Base-by-base conservation (phyloP, 805 yeast genomes). In the Cephaloascus fragrans region DNA sequence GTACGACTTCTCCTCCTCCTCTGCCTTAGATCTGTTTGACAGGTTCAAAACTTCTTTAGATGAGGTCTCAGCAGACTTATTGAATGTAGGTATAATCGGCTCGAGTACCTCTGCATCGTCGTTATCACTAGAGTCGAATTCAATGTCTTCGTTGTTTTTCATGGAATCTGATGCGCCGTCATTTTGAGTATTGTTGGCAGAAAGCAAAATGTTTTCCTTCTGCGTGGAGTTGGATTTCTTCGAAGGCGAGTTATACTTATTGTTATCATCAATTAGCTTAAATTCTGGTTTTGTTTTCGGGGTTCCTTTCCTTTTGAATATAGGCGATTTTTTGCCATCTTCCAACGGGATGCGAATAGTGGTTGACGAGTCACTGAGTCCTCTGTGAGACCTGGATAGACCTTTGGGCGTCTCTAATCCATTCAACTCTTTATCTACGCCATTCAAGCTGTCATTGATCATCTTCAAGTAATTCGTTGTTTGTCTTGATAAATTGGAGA, bases 401-500 rank as follows among this genome's bases (percentile, higher is more conserved):
- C n/a, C 8, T 6, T 6, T 31, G 17, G 33, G 33, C 8, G 33
- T 31, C 33, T 31, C n/a, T 16, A 31, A 31, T 16, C 15, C 33
- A 16, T 31, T 31, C 15, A 31, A 14, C n/a, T 31, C 33, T 16
- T 31, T 31, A 16, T 31, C 33, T 16, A n/a, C 8, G 8, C 18
- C 18, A 14, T 14, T n/a, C 15, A 31, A 16, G n/a, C 18, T n/a
- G 18, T 14, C 15, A 14, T 31, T 31, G 8, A 31, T 31, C 15
- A 8, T 14, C 15, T 31, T 16, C 8, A 31, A 16, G n/a, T 31
- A 31, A n/a, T 31, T 14, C 15, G n/a, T 16, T 6, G 15, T 31
- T 16, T n/a, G 18, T 35, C 42, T n/a, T 14, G 61, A 51, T 23
- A 50, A 43, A 37, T 51, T 48, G 32, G 66, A 59, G 58, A 52